Percentiles rank a stretch among this genome's conserved stretches.
These are phyloP conservation scores for Prorocentrum cordatum DNA, from an alignment of 169 alveolate species.

Conservation along the genomic window DNA sequence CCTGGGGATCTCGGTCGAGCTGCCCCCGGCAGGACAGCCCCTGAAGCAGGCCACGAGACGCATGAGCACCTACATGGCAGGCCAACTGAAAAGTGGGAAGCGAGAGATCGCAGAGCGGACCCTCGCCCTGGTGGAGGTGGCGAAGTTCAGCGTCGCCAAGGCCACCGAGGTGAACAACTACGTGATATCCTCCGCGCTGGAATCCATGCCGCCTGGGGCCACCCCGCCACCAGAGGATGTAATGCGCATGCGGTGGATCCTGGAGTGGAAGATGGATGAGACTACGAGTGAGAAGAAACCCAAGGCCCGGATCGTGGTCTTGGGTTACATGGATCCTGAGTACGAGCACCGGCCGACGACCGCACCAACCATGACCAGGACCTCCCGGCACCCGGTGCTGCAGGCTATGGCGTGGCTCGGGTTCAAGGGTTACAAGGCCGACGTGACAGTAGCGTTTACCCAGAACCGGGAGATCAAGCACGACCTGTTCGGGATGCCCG, in stretches of 20 bases:
- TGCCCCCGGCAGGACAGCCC: no score
- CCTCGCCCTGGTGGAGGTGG: no score
- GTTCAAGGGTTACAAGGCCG: background rate
- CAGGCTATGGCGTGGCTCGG: background rate
- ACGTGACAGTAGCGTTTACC: background rate
- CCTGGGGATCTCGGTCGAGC: no score
- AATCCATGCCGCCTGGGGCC: no score
- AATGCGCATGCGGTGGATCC: conserved; percentile 26
- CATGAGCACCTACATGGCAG: no score
- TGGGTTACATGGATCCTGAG: background rate
- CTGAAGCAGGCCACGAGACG: no score
- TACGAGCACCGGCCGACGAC: background rate
- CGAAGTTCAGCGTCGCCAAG: no score
- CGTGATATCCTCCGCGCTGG: no score
- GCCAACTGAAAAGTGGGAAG: no score
- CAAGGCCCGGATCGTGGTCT: background rate
- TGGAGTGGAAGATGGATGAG: conserved; percentile 1
- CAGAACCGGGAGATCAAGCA: background rate
- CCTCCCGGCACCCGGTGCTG: background rate
- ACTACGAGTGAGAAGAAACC: background rate
- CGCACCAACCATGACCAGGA: background rate
- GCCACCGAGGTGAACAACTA: no score
- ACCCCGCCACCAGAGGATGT: no score
- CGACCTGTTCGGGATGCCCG: background rate
- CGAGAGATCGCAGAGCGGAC: no score